Evolutionary conservation across 139 green algal genomes (phyloP).

Genomic region (Axilococcus clingmanii): DNA sequence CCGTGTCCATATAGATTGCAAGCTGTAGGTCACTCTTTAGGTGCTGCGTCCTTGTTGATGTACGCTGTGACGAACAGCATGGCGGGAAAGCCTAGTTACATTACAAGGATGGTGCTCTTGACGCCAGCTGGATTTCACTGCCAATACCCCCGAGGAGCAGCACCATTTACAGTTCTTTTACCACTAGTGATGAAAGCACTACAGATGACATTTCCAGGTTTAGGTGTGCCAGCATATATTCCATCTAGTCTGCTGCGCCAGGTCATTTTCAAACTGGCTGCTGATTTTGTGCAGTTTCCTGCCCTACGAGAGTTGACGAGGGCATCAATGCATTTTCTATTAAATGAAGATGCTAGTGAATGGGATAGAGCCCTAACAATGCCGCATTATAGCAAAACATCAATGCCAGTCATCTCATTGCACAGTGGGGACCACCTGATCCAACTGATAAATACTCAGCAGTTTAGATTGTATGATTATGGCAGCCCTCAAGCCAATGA

Average conservation of each 20-base stretch:
- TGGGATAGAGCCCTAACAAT: conserved; percentile 78
- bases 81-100: conserved; percentile 26
- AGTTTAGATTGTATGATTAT: conserved; percentile 82
- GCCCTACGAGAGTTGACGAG: conserved; percentile 40
- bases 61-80: conserved; percentile 31
- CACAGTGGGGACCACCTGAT: conserved; percentile 39
- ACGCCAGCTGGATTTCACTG: conserved; percentile 64
- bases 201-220: conserved; percentile 15
- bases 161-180: conserved; percentile 23
- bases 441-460: conserved; percentile 23
- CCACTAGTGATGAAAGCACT: conserved; percentile 18
- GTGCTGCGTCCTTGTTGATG: conserved; percentile 45
- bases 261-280: conserved; percentile 51
- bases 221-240: conserved; percentile 46
- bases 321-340: conserved; percentile 17
- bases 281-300: conserved; percentile 45
- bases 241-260: conserved; percentile 49
- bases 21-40: conserved; percentile 52
- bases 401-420: conserved; percentile 77
- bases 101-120: conserved; percentile 61
- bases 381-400: conserved; percentile 72
- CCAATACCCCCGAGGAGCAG: conserved; percentile 12
- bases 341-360: conserved; percentile 59
- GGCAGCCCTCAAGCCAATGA: conserved; percentile 44
- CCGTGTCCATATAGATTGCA: conserved; percentile 38